Base-by-base conservation (phyloP, 1,284 basidiomycete genomes). In the Phenoliferia sp. region DNA sequence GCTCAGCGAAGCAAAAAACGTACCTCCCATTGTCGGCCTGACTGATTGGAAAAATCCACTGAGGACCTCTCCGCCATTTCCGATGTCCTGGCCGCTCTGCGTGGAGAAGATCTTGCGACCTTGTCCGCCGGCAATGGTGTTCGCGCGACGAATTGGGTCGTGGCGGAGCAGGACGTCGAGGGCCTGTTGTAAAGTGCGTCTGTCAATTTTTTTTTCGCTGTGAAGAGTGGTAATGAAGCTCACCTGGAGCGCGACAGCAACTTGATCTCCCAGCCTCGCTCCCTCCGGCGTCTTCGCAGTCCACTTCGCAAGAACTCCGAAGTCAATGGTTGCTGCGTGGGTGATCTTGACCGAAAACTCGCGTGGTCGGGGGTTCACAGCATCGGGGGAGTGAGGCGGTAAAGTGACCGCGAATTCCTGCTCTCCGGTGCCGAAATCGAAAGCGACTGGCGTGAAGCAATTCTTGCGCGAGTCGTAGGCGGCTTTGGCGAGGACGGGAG, bases 161-260 rank as follows among this genome's bases (percentile, higher is more conserved):
- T 71, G 69, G 28, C 69, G 60, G 17, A 71, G 34, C n/a, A 71
- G 64, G 31, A 68, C 63, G 58, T 71, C 67, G 58, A 71, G 60
- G 0, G 60, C 64, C 66, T 68, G 68, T 56, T 68, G 68, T 2
- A 67, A 33, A n/a, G 22, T 19, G n/a, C 12, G 39, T 12, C 39
- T 48, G 39, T 48, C 15, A 12, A 12, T 48, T n/a, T 12, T n/a
- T 12, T 12, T 12, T 15, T n/a, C 12, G 39, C 12, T 48, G 39
- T 48, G 39, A 12, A 22, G 39, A 48, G 39, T n/a, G 12, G 39
- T n/a, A 48, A n/a, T n/a, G n/a, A n/a, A n/a, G n/a, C 39, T 12
- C n/a, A 48, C 39, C 39, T 48, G 39, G 39, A 48, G 12, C 39
- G 22, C 66, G 26, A 59, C 59, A n/a, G 69, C 64, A 1, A 58